phyloP scores from a whole-genome alignment of 2,329 filamentous ascomycete species.

The Chalaropsis thielavioides region DNA sequence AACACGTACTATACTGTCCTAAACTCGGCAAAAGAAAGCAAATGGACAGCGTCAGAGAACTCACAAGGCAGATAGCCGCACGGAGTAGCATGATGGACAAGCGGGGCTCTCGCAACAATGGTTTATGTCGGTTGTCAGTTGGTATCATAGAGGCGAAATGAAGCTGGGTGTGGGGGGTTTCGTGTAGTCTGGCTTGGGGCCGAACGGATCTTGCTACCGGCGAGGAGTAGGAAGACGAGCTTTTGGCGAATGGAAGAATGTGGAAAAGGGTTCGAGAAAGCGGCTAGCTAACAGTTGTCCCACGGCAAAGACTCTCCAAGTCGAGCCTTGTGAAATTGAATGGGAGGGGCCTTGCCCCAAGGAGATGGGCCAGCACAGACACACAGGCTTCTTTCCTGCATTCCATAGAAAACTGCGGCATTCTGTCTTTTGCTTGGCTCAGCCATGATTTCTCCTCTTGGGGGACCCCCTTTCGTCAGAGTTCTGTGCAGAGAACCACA shows the following conservation, averaged over 20 bases:
- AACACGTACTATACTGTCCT: not conserved
- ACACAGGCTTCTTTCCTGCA: too few species aligned
- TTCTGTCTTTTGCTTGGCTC: too few species aligned
- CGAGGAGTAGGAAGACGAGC: not conserved
- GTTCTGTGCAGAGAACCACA: not conserved
- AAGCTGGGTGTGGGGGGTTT: not conserved
- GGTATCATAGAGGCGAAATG: not conserved
- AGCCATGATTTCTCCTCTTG: too few species aligned
- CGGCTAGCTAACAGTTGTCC: not conserved
- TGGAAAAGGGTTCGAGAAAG: not conserved
- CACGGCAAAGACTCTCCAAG: not conserved
- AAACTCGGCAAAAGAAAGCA: not conserved
- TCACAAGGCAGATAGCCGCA: not conserved
- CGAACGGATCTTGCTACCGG: not conserved
- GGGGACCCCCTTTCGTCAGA: not conserved
- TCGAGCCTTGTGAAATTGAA: too few species aligned
- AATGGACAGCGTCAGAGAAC: not conserved
- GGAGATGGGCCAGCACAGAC: too few species aligned
- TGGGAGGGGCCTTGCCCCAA: too few species aligned
- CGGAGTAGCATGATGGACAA: not conserved
- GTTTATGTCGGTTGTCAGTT: not conserved
- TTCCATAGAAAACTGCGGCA: too few species aligned
- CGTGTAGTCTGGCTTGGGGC: not conserved
- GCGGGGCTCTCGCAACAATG: not conserved
- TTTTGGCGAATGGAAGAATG: not conserved